These are phyloP conservation scores for Gossypium mustelinum DNA, from an alignment of 345 rosid species.

Conservation along the genomic window DNA sequence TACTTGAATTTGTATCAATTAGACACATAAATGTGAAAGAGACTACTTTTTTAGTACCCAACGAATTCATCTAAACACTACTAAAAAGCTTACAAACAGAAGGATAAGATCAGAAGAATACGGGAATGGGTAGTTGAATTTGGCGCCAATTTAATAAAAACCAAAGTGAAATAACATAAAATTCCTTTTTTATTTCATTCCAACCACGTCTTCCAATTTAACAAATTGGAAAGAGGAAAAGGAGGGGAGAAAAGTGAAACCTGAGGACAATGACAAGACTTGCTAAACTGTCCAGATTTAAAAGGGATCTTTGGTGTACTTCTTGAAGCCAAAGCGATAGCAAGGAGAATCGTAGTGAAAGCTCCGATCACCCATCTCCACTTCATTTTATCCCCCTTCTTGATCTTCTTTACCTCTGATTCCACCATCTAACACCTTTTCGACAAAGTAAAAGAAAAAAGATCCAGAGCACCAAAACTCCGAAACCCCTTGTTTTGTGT, in stretches of 20 bases:
- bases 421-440: slow-evolving; percentile 30
- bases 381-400: slow-evolving; percentile 24
- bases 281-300: slow-evolving; percentile 21
- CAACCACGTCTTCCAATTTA: not conserved
- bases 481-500: slow-evolving; percentile 2
- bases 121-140: not conserved
- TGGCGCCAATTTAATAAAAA: not conserved
- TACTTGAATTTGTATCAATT: not conserved
- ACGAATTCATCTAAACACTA: not conserved
- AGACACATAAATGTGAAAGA: not conserved
- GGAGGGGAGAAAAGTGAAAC: slow-evolving; percentile 26
- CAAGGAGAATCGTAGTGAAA: slow-evolving; percentile 33
- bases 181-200: not conserved
- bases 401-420: slow-evolving; percentile 30
- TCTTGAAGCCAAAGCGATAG: slow-evolving; percentile 31
- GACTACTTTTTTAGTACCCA: not conserved
- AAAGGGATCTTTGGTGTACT: slow-evolving; percentile 19
- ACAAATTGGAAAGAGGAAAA: not conserved
- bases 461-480: slow-evolving; percentile 1
- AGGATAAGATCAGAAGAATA: not conserved
- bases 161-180: not conserved
- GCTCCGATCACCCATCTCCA: slow-evolving; percentile 42
- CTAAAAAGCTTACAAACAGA: not conserved
- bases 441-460: not conserved
- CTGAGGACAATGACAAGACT: slow-evolving; percentile 58